Percentiles rank a stretch among this genome's conserved stretches.
These are phyloP conservation scores for Exophiala xenobiotica DNA, from an alignment of 2,329 filamentous ascomycete genomes.

Conservation along the genomic window DNA sequence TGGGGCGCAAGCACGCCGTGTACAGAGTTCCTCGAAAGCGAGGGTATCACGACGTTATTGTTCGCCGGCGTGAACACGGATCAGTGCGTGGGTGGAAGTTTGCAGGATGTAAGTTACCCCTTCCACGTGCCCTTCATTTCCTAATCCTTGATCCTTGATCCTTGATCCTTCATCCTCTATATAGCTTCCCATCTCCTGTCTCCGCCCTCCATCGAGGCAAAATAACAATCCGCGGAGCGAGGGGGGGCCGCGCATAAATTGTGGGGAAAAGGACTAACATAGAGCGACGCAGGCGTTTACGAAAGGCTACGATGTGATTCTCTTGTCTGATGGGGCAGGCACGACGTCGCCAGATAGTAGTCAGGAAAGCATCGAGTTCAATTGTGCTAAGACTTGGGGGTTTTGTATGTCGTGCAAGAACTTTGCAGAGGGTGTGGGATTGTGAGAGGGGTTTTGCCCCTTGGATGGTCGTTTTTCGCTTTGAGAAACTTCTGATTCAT, in stretches of 20 bases:
- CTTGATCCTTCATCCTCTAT: too few species aligned
- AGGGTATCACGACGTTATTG: conserved; percentile 51
- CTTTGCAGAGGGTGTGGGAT: conserved; percentile 24
- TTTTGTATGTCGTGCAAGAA: conserved; percentile 26
- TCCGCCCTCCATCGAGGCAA: too few species aligned
- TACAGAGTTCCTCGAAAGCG: conserved; percentile 42
- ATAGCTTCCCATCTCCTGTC: too few species aligned
- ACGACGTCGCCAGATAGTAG: conserved; percentile 40
- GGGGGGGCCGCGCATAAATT: too few species aligned
- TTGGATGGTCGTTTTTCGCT: neutral
- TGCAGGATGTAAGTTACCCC: conserved; percentile 46
- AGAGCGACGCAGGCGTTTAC: conserved; percentile 50
- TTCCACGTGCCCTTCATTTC: neutral
- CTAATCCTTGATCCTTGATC: neutral
- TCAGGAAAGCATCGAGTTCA: conserved; percentile 29
- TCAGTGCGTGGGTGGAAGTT: conserved; percentile 53
- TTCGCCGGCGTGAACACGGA: conserved; percentile 63
- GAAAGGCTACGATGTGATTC: conserved; percentile 56
- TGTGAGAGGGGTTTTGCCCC: neutral
- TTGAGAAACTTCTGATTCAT: neutral
- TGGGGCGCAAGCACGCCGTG: conserved; percentile 50
- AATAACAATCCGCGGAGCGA: too few species aligned
- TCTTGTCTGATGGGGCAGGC: conserved; percentile 56
- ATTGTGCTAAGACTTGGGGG: conserved; percentile 29
- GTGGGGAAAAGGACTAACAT: too few species aligned